Evolutionary conservation across 768 basidiomycete species (phyloP).

Genomic region (Mycena venus): DNA sequence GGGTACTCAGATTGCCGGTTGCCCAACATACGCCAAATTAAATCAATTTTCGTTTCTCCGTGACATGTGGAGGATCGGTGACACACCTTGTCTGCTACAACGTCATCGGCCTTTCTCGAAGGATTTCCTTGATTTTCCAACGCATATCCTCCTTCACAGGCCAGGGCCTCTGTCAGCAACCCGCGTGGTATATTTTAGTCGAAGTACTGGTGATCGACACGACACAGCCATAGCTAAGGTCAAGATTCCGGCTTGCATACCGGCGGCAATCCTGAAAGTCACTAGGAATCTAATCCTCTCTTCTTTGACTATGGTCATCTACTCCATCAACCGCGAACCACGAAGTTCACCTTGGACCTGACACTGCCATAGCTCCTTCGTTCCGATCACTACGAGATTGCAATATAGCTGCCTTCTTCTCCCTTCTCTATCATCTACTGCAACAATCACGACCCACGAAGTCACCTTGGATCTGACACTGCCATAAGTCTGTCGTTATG

Average conservation of each 20-base stretch:
- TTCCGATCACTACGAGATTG: too few species aligned
- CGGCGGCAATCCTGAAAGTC: slow-evolving; percentile 9
- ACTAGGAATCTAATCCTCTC: not conserved
- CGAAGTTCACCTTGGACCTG: too few species aligned
- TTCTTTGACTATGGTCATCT: slow-evolving; percentile 17
- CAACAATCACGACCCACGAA: not conserved
- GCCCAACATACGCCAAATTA: not conserved
- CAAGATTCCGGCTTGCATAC: slow-evolving; percentile 4
- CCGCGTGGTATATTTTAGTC: not conserved
- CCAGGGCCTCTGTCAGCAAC: slow-evolving; percentile 19
- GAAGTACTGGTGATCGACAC: slow-evolving; percentile 22
- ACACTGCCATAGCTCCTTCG: too few species aligned
- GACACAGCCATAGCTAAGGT: slow-evolving; percentile 22
- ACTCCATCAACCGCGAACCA: slow-evolving; percentile 20
- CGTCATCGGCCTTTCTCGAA: not conserved
- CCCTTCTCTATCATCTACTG: too few species aligned
- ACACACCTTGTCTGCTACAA: not conserved
- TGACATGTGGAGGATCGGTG: slow-evolving; percentile 4
- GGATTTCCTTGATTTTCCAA: not conserved
- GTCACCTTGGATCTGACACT: slow-evolving; percentile 19
- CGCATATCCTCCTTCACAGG: not conserved
- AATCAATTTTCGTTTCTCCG: not conserved
- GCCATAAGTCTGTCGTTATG: slow-evolving; percentile 31
- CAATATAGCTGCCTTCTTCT: too few species aligned
- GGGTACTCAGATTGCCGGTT: slow-evolving; percentile 1